Evolutionary conservation across 306 rosid species (phyloP), one percentile per base, ranked within the genome.

Genomic region (Sicyos edulis): DNA sequence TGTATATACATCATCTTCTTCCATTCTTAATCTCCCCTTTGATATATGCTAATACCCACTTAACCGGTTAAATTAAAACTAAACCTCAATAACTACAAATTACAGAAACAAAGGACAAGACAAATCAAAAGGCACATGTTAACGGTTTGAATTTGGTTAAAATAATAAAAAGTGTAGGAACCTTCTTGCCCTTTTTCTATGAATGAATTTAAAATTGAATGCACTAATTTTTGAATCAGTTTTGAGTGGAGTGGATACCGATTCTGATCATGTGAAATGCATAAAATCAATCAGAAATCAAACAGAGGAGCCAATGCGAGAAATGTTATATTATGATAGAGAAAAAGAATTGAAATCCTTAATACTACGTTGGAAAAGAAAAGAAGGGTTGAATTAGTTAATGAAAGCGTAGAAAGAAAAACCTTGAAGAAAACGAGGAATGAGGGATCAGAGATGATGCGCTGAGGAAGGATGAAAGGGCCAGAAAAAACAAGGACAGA

Each of bases 1-100:
- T 20, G 92, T 86, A 61, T 85, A 88, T n/a, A 80, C 62, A 13
- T 81, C 88, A 3, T 82, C 86, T 42, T 78, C 88, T 21, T 73
- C 87, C 89, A 86, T 89, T 10, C 72, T 50, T 10, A 19, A 10
- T 2, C n/a, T 32, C 13, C 50, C 21, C 32, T 19, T 45, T 54
- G 29, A 26, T 26, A 26, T 26, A 64, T 10, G 26, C 16, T 37
- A 64, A 10, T 6, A 64, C n/a, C 51, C 10, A 10, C 34, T 19
- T 1, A 12, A 22, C 10, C 24, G 10, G 52, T 64, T 17, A 6
- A 64, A 40, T 12, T 26, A 42, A 64, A 64, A 40, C 49, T 62
- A 62, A 62, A n/a, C 49, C 70, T 10, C 50, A 19, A 13, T 56
- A 0, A 21, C 34, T 26, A 26, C 14, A 26, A 59, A 5, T 12